Conservation (phyloP, 805 yeast species). For the Candida khao-thaluensis region DNA sequence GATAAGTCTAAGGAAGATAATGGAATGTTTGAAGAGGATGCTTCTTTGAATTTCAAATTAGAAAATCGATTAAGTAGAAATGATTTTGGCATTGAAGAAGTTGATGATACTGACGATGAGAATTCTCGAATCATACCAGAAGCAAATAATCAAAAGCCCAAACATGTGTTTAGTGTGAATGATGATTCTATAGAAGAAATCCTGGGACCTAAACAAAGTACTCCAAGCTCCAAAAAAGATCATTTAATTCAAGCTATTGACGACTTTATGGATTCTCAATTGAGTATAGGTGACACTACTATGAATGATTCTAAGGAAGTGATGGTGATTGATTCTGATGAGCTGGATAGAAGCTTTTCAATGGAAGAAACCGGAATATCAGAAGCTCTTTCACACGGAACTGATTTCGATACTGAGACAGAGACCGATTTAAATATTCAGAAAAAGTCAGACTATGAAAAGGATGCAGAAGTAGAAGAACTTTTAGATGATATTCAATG, state of each 20-base stretch:
- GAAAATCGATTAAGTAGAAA: constrained; percentile 20
- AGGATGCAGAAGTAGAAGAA: constrained; percentile 55
- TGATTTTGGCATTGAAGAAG: constrained; percentile 37
- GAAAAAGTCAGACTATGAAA: constrained; percentile 21
- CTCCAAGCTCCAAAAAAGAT: constrained; percentile 1
- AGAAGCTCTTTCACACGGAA: constrained; percentile 1
- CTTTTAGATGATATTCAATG: constrained; percentile 77
- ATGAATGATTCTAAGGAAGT: constrained; percentile 5
- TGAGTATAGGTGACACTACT: constrained; percentile 17
- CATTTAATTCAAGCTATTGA: constrained; percentile 40
- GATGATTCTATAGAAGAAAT: constrained; percentile 2
- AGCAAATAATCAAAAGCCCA: neutral
- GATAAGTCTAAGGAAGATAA: constrained; percentile 21
- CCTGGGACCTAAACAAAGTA: neutral
- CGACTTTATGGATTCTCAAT: constrained; percentile 36
- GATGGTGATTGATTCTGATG: constrained; percentile 14
- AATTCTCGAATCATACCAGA: neutral
- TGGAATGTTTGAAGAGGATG: constrained; percentile 27
- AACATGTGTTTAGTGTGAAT: neutral
- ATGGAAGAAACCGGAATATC: constrained; percentile 11
- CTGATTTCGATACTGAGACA: constrained; percentile 11
- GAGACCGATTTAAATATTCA: constrained; percentile 18
- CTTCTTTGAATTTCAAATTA: constrained; percentile 25
- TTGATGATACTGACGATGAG: constrained; percentile 29
- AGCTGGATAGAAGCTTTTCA: constrained; percentile 15